Evolutionary conservation across 176 grass and related monocot species (phyloP).

Genomic region (Raddia distichophylla): DNA sequence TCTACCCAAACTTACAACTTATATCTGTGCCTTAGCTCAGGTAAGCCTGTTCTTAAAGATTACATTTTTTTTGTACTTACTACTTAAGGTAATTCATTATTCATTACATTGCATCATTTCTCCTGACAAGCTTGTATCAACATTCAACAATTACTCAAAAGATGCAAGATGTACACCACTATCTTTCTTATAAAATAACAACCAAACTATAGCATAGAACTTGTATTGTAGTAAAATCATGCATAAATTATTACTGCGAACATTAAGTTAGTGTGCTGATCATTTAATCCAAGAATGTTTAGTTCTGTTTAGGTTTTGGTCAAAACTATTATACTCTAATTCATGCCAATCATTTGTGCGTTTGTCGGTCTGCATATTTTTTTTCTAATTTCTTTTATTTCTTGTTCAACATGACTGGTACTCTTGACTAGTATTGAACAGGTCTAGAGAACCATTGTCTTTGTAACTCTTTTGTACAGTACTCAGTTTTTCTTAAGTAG

Average conservation of each 20-base stretch:
- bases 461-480: background rate
- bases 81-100: constrained; percentile 21
- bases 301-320: background rate
- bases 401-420: constrained; percentile 5
- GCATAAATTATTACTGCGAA: background rate
- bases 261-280: background rate
- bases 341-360: constrained; percentile 7
- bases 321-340: constrained; percentile 20
- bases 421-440: constrained; percentile 4
- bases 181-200: constrained; percentile 28
- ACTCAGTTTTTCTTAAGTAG: constrained; percentile 17
- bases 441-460: constrained; percentile 5
- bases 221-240: background rate
- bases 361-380: background rate
- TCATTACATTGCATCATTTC: constrained; percentile 5
- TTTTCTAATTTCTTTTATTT: constrained; percentile 22
- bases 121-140: background rate
- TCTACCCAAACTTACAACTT: constrained; percentile 83
- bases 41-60: constrained; percentile 48
- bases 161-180: background rate
- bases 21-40: constrained; percentile 87
- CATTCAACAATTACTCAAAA: background rate
- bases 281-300: background rate
- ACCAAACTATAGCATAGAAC: background rate
- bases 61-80: constrained; percentile 17